Evolutionary conservation across 1,284 basidiomycete species (phyloP), one percentile per base, ranked within the genome.

Genomic region (Cryptococcus neoformans): DNA sequence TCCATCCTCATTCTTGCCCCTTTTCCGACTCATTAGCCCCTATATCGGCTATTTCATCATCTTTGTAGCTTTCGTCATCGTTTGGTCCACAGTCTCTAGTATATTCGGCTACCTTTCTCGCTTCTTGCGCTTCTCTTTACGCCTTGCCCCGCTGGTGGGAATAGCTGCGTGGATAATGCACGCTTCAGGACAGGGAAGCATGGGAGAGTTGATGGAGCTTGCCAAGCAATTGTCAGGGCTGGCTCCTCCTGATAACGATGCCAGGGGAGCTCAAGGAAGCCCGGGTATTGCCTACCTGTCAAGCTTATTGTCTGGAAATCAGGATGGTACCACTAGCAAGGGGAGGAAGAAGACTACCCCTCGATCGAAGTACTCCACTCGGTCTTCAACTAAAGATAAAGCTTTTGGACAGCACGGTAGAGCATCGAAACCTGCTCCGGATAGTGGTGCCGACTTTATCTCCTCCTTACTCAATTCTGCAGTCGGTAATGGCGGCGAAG

Each of bases 161-260:
- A 42, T 76, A 17, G 62, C 71, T 34, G 69, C 63, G 1, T 74
- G 70, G 70, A 40, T 75, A 53, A 76, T 76, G 74, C 62, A 68
- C 17, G 63, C 56, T 36, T 69, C 66, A 3, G 74, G 70, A 14
- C 74, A 76, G 53, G 74, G 73, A 39, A 63, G 65, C 12, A 65
- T 74, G 50, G 66, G 65, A 35, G 72, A 74, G 39, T 45, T 75
- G 38, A 62, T 70, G 21, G 65, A 68, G 39, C 51, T 70, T 5
- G 66, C 67, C 16, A 72, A 72, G 58, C 62, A 70, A 45, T 73
- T 65, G 50, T 58, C 65, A 4, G 74, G 74, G 16, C 39, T 72
- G 7, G 51, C 44, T 5, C 36, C 51, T n/a, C 14, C 38, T 34
- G 50, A 36, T 28, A 28, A 28, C 4, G 28, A 4, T 28, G 28